Evolutionary conservation across 1,139 yeast species (phyloP).

Genomic region (Maudiozyma humilis): DNA sequence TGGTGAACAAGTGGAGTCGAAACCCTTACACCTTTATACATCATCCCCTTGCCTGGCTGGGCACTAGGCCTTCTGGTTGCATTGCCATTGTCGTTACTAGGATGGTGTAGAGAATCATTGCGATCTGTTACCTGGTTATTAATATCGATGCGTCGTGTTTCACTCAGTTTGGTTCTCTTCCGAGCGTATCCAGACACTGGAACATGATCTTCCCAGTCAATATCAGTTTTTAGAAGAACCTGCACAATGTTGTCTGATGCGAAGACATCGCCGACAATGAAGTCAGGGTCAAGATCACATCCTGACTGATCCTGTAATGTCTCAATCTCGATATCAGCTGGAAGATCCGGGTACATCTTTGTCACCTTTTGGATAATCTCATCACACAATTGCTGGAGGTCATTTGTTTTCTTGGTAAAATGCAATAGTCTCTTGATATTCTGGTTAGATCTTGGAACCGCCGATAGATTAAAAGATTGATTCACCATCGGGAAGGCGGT

Average conservation of each 20-base stretch:
- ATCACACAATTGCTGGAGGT: constrained; percentile 39
- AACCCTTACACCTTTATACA: constrained; percentile 14
- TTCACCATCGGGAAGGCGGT: neutral
- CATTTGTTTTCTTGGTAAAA: constrained; percentile 41
- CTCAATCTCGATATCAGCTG: constrained; percentile 43
- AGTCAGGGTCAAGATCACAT: constrained; percentile 76
- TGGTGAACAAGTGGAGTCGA: constrained; percentile 34
- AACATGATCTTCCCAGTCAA: constrained; percentile 18
- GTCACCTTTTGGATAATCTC: constrained; percentile 45
- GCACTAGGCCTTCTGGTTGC: neutral
- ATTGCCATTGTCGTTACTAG: neutral
- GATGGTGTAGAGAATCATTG: neutral
- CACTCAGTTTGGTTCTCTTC: constrained; percentile 18
- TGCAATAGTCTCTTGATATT: constrained; percentile 47
- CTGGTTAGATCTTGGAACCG: constrained; percentile 10
- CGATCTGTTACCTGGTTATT: neutral
- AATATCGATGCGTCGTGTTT: constrained; percentile 8
- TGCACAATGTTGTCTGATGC: constrained; percentile 44
- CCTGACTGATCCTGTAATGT: constrained; percentile 54
- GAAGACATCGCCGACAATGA: constrained; percentile 53
- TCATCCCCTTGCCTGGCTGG: neutral
- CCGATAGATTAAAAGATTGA: neutral
- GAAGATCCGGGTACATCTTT: constrained; percentile 52
- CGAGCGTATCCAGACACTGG: constrained; percentile 12
- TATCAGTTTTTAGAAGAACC: constrained; percentile 41